Evolutionary conservation across 2,329 filamentous ascomycete species (phyloP), one percentile per base, ranked within the genome.

Genomic region (Fusarium mexicanum): DNA sequence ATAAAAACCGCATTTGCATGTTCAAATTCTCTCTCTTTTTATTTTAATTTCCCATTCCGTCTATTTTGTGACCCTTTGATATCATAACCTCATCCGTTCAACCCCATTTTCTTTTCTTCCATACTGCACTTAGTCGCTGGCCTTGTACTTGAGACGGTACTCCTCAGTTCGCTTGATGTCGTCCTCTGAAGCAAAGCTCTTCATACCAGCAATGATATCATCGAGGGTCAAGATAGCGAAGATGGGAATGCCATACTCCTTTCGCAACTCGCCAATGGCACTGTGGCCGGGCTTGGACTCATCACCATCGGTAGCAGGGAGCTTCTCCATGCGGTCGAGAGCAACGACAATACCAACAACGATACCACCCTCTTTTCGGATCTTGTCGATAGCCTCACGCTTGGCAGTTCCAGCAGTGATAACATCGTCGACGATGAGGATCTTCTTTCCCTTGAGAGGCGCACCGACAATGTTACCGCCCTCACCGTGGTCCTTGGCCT

Each of bases 341-440:
- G 95, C 93, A 38, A 99, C 93, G 26, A 98, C 89, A 65, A 98
- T 95, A 37, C 95, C 96, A 8, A 93, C 93, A 29, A 98, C 91
- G 58, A 89, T 90, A 4, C 96, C 96, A 6, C 96, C 96, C 81
- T 97, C 93, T 77, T 90, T 90, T 78, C 91, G 89, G 81, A 98
- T 98, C 83, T 98, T 96, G 62, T 91, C 91, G 69, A 98, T 95
- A 20, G 96, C 94, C 83, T 98, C 95, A 67, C 95, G 89, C 85
- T 98, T 95, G 46, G 96, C 96, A 3, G 95, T 98, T 35, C 96
- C 96, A 2, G 95, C 96, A 2, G 95, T 98, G 79, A 98, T 96
- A 65, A 99, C 96, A 84, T 98, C 96, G 86, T 99, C 96, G 46
- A 99, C 92, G 77, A 99, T 93, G 40, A 99, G 87, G 22, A 98